Base-by-base conservation (phyloP, 768 basidiomycete species). In the Lentinula lateritia region DNA sequence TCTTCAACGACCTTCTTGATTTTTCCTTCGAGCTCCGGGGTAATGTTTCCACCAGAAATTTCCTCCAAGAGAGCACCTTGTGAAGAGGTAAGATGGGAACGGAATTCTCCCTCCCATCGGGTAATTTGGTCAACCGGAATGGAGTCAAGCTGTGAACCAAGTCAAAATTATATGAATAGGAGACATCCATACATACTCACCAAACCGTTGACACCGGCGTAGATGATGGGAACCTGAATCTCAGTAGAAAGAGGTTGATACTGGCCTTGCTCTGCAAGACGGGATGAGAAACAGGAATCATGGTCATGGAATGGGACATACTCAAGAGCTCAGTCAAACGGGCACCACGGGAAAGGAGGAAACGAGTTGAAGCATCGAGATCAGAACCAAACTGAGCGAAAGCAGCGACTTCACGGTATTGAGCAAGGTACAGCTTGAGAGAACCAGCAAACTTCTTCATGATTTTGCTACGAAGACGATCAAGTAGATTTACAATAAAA, bases 361-460 rank as follows among this genome's bases (percentile, higher is more conserved):
- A 98, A 70, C 96, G 94, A 66, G 96, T 99, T 15, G 96, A 98
- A 60, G 96, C 95, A 81, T 98, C 97, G 72, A 98, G 92, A 79
- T 99, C 97, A 71, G 97, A 99, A 86, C 97, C 97, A 83, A 99
- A 99, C 75, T 98, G 97, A 62, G 96, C 95, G 73, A 96, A 97
- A 67, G 95, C 95, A 67, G 97, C 97, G 68, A 99, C 97, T 85
- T 99, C 97, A 90, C 97, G 95, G 83, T 98, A 99, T 77, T 99
- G 97, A 35, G 97, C 97, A 67, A 99, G 93, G 87, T 99, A 99
- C 52, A 99, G 87, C 82, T 98, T 98, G 69, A 98, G 88, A 59
- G 97, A 98, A 84, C 97, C 97, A 70, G 97, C 97, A 70, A 98
- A 98, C 83, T 98, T 95, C 91, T 98, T 99, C 97, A 99, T 98